Conservation (phyloP, 23 red algal genomes). For the Gracilaria gracilis region DNA sequence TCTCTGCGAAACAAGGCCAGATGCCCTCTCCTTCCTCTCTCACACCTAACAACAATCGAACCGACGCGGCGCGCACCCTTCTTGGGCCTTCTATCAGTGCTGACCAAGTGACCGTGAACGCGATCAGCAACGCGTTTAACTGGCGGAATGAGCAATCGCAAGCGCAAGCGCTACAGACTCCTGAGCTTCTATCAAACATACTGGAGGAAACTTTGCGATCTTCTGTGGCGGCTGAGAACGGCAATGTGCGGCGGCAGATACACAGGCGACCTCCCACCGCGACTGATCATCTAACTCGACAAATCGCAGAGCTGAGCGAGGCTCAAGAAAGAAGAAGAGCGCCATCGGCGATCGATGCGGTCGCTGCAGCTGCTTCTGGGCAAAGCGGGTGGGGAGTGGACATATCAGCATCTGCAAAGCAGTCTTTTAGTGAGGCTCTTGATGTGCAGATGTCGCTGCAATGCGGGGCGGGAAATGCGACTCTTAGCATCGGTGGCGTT, state of each 20-base stretch:
- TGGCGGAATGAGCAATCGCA: background rate
- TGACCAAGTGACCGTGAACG: background rate
- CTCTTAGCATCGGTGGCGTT: background rate
- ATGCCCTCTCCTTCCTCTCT: background rate
- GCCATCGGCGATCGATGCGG: conserved; percentile 57
- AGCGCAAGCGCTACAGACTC: background rate
- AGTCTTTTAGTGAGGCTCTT: conserved; percentile 18
- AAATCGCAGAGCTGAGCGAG: background rate
- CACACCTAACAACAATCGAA: background rate
- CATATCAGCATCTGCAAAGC: conserved; percentile 4
- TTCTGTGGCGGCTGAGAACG: background rate
- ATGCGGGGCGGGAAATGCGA: background rate
- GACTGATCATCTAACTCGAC: background rate
- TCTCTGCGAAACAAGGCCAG: background rate
- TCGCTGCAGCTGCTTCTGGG: conserved; percentile 42
- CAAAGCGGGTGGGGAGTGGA: conserved; percentile 42
- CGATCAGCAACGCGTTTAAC: background rate
- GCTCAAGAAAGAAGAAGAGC: background rate
- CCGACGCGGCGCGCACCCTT: background rate
- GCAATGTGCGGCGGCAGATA: background rate
- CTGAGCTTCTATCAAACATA: conserved; percentile 9
- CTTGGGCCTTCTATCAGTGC: background rate
- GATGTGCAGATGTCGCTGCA: conserved; percentile 27
- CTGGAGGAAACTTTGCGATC: conserved; percentile 12
- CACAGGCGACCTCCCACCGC: background rate